Conservation (phyloP, 768 basidiomycete genomes). For the Amyloporia xantha region DNA sequence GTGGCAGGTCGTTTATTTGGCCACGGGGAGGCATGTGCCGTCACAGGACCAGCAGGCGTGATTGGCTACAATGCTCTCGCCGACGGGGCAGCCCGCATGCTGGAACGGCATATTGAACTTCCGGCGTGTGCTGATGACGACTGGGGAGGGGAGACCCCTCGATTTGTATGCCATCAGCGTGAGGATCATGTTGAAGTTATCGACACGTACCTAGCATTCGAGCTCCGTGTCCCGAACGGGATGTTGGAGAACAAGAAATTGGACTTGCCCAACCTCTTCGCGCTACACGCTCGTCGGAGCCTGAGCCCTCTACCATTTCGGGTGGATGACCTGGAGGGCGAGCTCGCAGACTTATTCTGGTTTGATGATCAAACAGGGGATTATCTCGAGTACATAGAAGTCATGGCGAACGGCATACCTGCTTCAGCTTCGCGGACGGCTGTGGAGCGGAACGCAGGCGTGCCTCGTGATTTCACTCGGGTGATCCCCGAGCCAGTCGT, state of each 20-base stretch:
- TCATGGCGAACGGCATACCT: not conserved
- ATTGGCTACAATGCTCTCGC: not conserved
- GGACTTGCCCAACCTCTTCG: conserved; percentile 6
- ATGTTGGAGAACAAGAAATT: conserved; percentile 1
- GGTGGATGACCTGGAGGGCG: conserved; percentile 2
- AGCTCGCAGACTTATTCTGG: not conserved
- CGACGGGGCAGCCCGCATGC: not conserved
- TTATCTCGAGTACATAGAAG: not conserved
- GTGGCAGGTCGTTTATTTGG: not conserved
- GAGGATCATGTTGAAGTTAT: not conserved
- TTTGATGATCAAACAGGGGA: not conserved
- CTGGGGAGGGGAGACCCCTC: not conserved
- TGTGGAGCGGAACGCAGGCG: conserved; percentile 13
- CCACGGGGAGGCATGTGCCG: not conserved
- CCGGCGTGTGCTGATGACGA: not conserved
- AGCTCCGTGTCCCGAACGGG: not conserved
- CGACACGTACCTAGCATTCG: conserved; percentile 1
- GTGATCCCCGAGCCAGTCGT: conserved; percentile 28
- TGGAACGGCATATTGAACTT: not conserved
- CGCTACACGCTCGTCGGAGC: not conserved
- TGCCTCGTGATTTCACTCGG: conserved; percentile 10
- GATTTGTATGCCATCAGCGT: not conserved
- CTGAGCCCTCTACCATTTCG: not conserved
- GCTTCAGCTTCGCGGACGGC: not conserved
- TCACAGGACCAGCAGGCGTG: not conserved